Percentiles rank a stretch among this genome's conserved stretches.
These are phyloP conservation scores for Phytopythium sindhum DNA, from an alignment of 352 stramenopile species.

Conservation along the genomic window DNA sequence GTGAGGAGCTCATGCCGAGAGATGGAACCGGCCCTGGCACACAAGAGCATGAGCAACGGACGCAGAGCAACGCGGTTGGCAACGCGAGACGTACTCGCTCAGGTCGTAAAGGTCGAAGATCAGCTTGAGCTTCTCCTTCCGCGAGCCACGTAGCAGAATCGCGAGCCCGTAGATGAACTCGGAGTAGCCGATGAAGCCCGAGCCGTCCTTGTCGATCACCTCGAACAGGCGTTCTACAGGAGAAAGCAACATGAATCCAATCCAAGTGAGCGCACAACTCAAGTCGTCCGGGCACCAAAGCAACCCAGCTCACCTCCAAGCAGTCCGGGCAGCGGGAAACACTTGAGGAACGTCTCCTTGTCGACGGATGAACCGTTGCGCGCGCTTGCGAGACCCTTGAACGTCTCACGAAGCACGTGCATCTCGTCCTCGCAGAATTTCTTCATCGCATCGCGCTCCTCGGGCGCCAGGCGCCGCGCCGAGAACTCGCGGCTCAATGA, in stretches of 20 bases:
- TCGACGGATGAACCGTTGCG: constrained; percentile 76
- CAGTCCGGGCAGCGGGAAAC: constrained; percentile 88
- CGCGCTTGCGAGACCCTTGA: constrained; percentile 63
- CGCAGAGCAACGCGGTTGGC: neutral
- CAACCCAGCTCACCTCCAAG: constrained; percentile 51
- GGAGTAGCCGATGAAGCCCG: constrained; percentile 86
- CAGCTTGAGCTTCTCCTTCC: constrained; percentile 91
- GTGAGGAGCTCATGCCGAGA: constrained; percentile 81
- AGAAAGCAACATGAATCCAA: neutral
- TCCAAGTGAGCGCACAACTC: neutral
- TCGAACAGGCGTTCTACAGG: constrained; percentile 85
- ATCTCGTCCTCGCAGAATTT: constrained; percentile 80
- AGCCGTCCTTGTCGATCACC: constrained; percentile 90
- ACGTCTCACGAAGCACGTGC: constrained; percentile 71
- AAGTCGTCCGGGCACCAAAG: neutral
- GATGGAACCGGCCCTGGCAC: constrained; percentile 70
- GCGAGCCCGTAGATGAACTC: constrained; percentile 91
- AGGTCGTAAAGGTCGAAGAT: constrained; percentile 94
- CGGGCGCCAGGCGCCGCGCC: constrained; percentile 34
- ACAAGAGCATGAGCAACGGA: constrained; percentile 13
- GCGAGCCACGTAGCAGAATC: constrained; percentile 79
- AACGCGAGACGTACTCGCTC: constrained; percentile 47
- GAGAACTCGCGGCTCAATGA: constrained; percentile 54
- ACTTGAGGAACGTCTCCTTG: constrained; percentile 94
- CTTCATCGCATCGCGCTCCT: constrained; percentile 70